Percentiles rank a stretch among this genome's conserved stretches.
Evolutionary conservation across 179 eudicot species (phyloP).

Genomic region (Spergularia azorica): DNA sequence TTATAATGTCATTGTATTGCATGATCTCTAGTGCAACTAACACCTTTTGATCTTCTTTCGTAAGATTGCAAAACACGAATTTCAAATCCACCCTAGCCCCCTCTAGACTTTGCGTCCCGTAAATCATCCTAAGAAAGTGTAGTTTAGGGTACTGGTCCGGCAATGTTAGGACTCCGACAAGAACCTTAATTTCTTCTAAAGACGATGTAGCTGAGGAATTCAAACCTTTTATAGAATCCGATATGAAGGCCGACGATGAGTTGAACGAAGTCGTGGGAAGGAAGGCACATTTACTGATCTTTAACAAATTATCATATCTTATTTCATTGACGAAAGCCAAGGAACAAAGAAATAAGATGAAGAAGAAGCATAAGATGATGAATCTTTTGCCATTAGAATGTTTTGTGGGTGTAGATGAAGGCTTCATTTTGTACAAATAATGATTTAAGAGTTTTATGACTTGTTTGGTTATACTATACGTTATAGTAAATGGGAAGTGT

Average conservation of each 20-base stretch:
- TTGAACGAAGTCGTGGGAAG: constrained; percentile 23
- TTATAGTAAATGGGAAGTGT: constrained; percentile 20
- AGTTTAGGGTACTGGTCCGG: constrained; percentile 68
- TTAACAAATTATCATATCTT: constrained; percentile 38
- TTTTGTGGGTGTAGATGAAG: constrained; percentile 26
- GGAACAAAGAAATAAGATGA: constrained; percentile 59
- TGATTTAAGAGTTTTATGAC: constrained; percentile 10
- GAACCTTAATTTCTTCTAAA: constrained; percentile 38
- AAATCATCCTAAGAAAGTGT: constrained; percentile 74
- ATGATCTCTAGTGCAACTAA: constrained; percentile 73
- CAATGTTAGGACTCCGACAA: constrained; percentile 68
- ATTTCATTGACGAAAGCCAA: constrained; percentile 68
- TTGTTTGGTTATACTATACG: constrained; percentile 8
- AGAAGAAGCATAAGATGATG: constrained; percentile 52
- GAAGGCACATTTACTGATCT: constrained; percentile 50
- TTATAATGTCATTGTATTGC: constrained; percentile 70
- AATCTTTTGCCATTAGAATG: constrained; percentile 42
- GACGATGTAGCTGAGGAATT: constrained; percentile 9
- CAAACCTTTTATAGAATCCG: neutral
- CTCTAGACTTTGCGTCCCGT: constrained; percentile 56
- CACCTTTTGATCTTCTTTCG: constrained; percentile 65
- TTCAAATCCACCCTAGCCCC: constrained; percentile 64
- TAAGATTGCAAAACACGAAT: constrained; percentile 84
- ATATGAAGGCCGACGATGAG: constrained; percentile 1
- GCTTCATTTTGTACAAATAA: constrained; percentile 32